Evolutionary conservation across 148 eudicot genomes (phyloP).

Genomic region (Camellia sinensis): DNA sequence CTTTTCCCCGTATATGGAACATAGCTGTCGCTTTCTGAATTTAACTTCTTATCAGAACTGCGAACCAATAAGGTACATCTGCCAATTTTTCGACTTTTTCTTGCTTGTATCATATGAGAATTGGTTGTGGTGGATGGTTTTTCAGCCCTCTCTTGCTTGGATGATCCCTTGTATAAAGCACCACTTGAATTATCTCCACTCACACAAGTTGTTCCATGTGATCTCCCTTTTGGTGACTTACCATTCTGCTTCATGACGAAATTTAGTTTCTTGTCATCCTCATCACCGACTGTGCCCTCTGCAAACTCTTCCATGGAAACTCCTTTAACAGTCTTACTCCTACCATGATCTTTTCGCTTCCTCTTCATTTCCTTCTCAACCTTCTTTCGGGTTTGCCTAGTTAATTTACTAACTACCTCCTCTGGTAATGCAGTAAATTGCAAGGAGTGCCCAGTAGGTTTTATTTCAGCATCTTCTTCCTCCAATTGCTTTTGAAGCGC

Average conservation of each 20-base stretch:
- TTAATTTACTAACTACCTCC: constrained; percentile 63
- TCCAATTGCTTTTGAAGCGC: constrained; percentile 84
- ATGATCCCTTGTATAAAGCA: not conserved
- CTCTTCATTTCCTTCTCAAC: constrained; percentile 76
- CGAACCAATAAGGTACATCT: constrained; percentile 84
- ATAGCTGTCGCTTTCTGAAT: constrained; percentile 59
- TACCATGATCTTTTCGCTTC: constrained; percentile 58
- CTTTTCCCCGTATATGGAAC: constrained; percentile 78
- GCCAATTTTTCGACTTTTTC: constrained; percentile 63
- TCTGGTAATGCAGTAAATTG: constrained; percentile 69
- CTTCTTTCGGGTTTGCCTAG: constrained; percentile 85
- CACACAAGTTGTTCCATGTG: constrained; percentile 31
- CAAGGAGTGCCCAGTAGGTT: constrained; percentile 37
- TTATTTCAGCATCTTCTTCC: constrained; percentile 41
- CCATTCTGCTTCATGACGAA: constrained; percentile 44
- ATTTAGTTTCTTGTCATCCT: constrained; percentile 47
- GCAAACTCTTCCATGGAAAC: constrained; percentile 32
- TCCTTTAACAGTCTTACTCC: constrained; percentile 35
- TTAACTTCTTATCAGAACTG: constrained; percentile 54
- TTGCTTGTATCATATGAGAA: constrained; percentile 45
- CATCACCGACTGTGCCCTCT: constrained; percentile 48
- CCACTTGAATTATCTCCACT: constrained; percentile 34
- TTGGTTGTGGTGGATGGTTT: constrained; percentile 25
- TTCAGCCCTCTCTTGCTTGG: constrained; percentile 32
- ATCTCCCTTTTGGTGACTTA: constrained; percentile 40